Conservation (phyloP, 495 filamentous ascomycete genomes). For the Annulohypoxylon moriforme region DNA sequence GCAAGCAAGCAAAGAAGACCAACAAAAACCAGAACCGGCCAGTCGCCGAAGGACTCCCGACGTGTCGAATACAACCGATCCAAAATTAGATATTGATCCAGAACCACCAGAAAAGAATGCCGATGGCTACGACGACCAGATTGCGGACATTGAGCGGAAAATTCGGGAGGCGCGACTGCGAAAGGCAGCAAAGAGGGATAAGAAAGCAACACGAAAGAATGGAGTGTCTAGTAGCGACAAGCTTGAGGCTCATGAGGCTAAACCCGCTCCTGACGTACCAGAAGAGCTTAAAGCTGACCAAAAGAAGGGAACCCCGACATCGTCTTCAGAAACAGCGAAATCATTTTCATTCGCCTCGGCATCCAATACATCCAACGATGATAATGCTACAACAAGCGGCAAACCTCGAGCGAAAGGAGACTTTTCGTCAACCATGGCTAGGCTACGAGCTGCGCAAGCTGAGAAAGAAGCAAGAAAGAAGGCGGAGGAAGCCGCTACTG, state of each 20-base stretch:
- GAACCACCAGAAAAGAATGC: conserved; percentile 18
- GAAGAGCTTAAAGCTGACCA: conserved; percentile 51
- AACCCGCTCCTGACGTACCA: conserved; percentile 30
- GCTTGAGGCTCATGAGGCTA: conserved; percentile 19
- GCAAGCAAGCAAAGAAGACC: conserved; percentile 9
- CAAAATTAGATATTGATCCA: conserved; percentile 27
- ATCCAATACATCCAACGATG: neutral
- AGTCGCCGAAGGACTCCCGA: conserved; percentile 3
- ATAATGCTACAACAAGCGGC: neutral
- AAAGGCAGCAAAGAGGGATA: conserved; percentile 46
- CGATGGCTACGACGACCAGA: conserved; percentile 50
- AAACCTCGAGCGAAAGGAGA: conserved; percentile 26
- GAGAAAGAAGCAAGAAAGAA: conserved; percentile 47
- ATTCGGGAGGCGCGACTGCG: conserved; percentile 50
- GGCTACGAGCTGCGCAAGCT: conserved; percentile 55
- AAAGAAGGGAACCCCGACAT: conserved; percentile 25
- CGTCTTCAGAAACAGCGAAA: conserved; percentile 9
- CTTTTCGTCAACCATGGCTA: conserved; percentile 54
- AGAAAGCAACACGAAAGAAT: conserved; percentile 45
- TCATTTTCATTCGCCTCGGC: conserved; percentile 20
- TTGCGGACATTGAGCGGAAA: conserved; percentile 55
- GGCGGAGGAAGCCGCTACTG: conserved; percentile 25
- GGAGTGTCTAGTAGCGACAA: conserved; percentile 19
- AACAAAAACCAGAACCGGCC: neutral
- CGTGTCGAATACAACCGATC: neutral